Percentiles rank a stretch among this genome's conserved stretches.
These are phyloP conservation scores for Cryphonectria carpinicola DNA, from an alignment of 2,329 filamentous ascomycete species.

Conservation along the genomic window DNA sequence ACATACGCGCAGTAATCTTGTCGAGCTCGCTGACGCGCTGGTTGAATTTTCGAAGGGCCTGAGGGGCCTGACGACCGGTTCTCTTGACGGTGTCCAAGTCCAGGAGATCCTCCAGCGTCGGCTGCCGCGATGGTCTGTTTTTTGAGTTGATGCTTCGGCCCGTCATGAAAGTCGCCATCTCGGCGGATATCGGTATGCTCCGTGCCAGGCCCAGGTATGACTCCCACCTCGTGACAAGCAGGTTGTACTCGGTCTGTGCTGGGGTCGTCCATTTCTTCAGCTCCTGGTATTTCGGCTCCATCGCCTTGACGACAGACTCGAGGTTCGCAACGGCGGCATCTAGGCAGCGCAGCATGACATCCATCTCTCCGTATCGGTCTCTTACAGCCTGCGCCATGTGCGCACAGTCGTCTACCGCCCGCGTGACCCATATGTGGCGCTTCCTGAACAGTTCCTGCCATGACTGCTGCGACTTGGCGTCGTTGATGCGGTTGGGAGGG, in stretches of 20 bases:
- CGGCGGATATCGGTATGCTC: constrained; percentile 65
- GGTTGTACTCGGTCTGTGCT: constrained; percentile 68
- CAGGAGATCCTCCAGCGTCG: constrained; percentile 75
- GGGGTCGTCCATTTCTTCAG: constrained; percentile 72
- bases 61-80: constrained; percentile 68
- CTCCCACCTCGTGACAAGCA: constrained; percentile 69
- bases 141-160: constrained; percentile 47
- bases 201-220: constrained; percentile 67
- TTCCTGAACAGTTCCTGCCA: constrained; percentile 88
- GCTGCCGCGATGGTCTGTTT: constrained; percentile 49
- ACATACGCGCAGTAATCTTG: constrained; percentile 61
- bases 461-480: constrained; percentile 79
- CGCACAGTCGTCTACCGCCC: constrained; percentile 70
- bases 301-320: constrained; percentile 71
- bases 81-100: constrained; percentile 73
- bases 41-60: constrained; percentile 62
- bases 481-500: constrained; percentile 81
- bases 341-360: constrained; percentile 77
- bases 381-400: constrained; percentile 65
- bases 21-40: constrained; percentile 65
- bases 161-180: constrained; percentile 71
- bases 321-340: constrained; percentile 87
- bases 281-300: constrained; percentile 74
- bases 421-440: constrained; percentile 78
- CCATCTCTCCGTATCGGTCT: constrained; percentile 72